Percentiles rank a stretch among this genome's conserved stretches.
Conservation (phyloP, 345 rosid species). For the Moricandia arvensis region DNA sequence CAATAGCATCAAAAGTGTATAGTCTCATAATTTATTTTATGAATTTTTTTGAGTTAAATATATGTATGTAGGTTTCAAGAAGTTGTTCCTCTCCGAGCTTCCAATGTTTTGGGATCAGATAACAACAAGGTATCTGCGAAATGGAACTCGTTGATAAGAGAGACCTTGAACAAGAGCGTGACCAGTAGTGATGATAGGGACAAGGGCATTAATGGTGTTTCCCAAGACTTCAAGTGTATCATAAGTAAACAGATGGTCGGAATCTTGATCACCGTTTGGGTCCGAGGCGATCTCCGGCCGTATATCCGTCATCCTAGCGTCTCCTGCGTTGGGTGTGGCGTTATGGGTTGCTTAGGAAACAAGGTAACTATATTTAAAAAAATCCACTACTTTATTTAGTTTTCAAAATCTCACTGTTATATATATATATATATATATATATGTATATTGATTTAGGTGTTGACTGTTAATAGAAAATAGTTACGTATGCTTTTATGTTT, state of each 20-base stretch:
- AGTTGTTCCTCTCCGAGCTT: constrained; percentile 64
- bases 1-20: background rate
- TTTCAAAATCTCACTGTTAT: constrained; percentile 17
- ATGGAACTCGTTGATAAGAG: constrained; percentile 70
- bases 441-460: constrained; percentile 18
- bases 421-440: too few relatives aligned
- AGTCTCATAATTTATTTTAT: background rate
- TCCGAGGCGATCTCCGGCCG: constrained; percentile 52
- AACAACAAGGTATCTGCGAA: constrained; percentile 47
- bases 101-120: constrained; percentile 60
- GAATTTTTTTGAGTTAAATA: background rate
- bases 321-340: constrained; percentile 78
- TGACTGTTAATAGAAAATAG: constrained; percentile 21
- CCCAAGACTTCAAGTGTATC: constrained; percentile 49
- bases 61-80: constrained; percentile 65
- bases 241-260: constrained; percentile 86
- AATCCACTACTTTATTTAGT: background rate
- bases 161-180: constrained; percentile 50
- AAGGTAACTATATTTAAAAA: constrained; percentile 44
- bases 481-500: background rate
- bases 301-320: constrained; percentile 55
- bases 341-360: constrained; percentile 81
- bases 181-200: background rate
- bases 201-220: constrained; percentile 25
- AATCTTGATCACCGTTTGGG: constrained; percentile 66